Conservation (phyloP, 2,329 filamentous ascomycete species). For the Apiospora malaysiana region DNA sequence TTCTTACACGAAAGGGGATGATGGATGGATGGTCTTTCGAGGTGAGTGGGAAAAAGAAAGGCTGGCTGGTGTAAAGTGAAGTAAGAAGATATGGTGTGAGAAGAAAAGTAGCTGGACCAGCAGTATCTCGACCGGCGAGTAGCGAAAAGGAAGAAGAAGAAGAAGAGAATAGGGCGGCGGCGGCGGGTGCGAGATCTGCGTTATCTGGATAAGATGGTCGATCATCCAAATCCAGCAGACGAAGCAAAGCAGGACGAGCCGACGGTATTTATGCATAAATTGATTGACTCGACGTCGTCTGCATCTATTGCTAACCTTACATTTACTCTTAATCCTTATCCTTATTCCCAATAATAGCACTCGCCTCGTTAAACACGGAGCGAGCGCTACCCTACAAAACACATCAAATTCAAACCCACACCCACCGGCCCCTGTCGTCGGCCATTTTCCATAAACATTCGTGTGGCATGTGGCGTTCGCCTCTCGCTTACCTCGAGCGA, state of each 20-base stretch:
- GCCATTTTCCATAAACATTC: no score
- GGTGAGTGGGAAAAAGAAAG: no score
- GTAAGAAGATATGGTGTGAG: background rate
- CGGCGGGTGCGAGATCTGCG: background rate
- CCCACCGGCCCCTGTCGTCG: no score
- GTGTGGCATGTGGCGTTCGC: no score
- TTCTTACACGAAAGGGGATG: no score
- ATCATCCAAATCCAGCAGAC: background rate
- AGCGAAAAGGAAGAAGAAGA: background rate
- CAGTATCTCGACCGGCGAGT: slow-evolving; percentile 20
- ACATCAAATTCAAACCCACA: no score
- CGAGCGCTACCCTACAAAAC: background rate
- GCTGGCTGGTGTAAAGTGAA: background rate
- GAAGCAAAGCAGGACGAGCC: background rate
- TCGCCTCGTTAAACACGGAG: background rate
- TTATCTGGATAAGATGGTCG: background rate
- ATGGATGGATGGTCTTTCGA: background rate
- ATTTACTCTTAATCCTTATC: background rate
- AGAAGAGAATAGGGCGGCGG: background rate
- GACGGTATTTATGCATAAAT: slow-evolving; percentile 15
- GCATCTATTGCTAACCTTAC: background rate
- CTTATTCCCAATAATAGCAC: background rate
- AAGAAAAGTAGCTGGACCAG: slow-evolving; percentile 2
- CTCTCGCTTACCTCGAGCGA: no score
- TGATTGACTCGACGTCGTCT: no score